Evolutionary conservation across 495 filamentous ascomycete species (phyloP), one percentile per base, ranked within the genome.

Genomic region (Hypoxylon lenormandii): DNA sequence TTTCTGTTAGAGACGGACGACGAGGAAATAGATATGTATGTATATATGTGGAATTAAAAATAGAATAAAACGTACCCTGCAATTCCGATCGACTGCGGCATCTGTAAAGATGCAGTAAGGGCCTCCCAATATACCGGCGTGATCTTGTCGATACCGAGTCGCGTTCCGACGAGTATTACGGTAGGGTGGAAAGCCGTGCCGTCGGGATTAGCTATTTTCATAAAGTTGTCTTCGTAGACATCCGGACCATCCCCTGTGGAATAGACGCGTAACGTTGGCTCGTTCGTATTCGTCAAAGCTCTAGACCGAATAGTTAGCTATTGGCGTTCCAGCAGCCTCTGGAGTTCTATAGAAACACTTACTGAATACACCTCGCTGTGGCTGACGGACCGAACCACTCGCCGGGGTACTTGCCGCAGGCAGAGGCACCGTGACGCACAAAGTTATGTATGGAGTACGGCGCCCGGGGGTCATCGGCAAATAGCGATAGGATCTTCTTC

Each of bases 381-480:
- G 96, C 95, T 13, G 92, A 97, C n/a, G 96, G 96, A 8, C 96
- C 96, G 82, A 99, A 99, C 96, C 96, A 99, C 78, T 97, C 92
- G 21, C 96, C 96, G 0, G 96, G 94, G 76, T 94, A 90, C 75
- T 97, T 98, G 5, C 92, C 93, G 74, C 95, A 98, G 11, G 90
- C 91, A 30, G 86, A 82, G 15, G 94, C 92, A 3, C 96, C 96
- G 70, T 96, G 90, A 49, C 89, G 82, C 23, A 98, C 96, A 71
- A 98, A 98, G 64, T 87, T 90, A 70, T 99, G 96, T 73, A 99
- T 94, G 6, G 95, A 98, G 74, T 96, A 97, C 2, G 92, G 92
- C 2, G 95, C 93, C 58, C 84, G 83, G 6, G 92, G 87, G 64
- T 92, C 88, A 75, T 99, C 96, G 4, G 93, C 93, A 71, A 99